Evolutionary conservation across 495 filamentous ascomycete species (phyloP).

Genomic region (Penicillium salamii): DNA sequence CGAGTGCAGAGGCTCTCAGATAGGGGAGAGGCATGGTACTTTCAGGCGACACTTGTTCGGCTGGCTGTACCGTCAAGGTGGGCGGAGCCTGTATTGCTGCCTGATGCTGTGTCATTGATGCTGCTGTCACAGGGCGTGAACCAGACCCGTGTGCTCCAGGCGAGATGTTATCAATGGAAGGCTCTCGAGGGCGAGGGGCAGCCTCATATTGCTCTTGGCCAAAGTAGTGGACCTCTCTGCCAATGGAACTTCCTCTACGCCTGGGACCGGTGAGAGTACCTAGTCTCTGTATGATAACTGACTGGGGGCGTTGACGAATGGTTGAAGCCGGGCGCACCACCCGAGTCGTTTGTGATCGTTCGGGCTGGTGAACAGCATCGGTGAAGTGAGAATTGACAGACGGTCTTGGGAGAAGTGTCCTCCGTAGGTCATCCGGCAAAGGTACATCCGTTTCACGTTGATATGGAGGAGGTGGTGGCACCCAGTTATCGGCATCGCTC

Average conservation of each 20-base stretch:
- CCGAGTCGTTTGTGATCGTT: constrained; percentile 25
- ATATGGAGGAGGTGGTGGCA: constrained; percentile 89
- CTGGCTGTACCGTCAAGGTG: constrained; percentile 16
- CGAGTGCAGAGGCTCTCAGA: constrained; percentile 19
- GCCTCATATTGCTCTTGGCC: constrained; percentile 7
- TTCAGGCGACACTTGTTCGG: constrained; percentile 8
- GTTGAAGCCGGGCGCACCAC: constrained; percentile 17
- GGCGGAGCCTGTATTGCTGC: constrained; percentile 10
- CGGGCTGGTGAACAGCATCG: constrained; percentile 2
- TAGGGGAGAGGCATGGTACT: constrained; percentile 19
- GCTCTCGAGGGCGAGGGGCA: background rate
- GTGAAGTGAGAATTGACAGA: constrained; percentile 10
- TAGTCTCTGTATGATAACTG: constrained; percentile 29
- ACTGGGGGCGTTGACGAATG: constrained; percentile 23
- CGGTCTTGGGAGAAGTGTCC: constrained; percentile 29
- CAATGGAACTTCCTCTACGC: constrained; percentile 18
- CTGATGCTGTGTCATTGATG: constrained; percentile 8
- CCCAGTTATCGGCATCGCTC: constrained; percentile 90
- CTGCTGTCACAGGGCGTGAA: constrained; percentile 1
- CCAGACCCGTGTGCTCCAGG: background rate
- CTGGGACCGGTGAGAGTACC: constrained; percentile 27
- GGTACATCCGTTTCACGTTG: constrained; percentile 63
- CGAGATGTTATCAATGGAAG: background rate
- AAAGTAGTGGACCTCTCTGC: constrained; percentile 9
- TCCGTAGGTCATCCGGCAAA: constrained; percentile 51